phyloP scores from a whole-genome alignment of 2,329 filamentous ascomycete species.

The Bisporella sp. region DNA sequence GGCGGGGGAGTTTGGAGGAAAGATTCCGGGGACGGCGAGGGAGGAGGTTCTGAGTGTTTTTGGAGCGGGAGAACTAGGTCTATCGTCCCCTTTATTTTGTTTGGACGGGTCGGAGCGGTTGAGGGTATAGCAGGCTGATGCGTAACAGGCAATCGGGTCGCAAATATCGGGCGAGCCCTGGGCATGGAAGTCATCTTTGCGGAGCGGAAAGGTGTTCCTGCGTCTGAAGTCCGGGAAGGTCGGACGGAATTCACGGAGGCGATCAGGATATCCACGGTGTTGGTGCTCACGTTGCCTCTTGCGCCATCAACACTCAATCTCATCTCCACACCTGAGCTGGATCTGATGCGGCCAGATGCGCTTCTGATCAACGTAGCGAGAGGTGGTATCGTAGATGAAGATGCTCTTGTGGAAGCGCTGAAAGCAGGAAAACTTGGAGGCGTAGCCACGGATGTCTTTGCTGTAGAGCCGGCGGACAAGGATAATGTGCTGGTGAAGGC shows the following conservation, averaged over 20 bases:
- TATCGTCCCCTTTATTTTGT: not conserved
- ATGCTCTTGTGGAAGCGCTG: not conserved
- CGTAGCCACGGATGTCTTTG: not conserved
- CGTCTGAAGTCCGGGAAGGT: conserved; percentile 5
- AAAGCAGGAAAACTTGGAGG: not conserved
- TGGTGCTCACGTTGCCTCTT: conserved; percentile 19
- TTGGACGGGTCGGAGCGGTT: not conserved
- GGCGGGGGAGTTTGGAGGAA: conserved; percentile 17
- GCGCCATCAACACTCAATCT: conserved; percentile 17
- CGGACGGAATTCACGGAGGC: conserved; percentile 13
- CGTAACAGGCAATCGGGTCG: conserved; percentile 13
- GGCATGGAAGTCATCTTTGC: conserved; percentile 18
- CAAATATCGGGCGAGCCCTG: conserved; percentile 14
- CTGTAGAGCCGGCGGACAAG: conserved; percentile 31
- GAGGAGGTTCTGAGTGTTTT: conserved; percentile 23
- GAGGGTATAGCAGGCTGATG: not conserved
- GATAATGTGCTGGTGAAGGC: conserved; percentile 14
- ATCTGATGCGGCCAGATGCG: conserved; percentile 14
- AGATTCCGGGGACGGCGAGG: conserved; percentile 15
- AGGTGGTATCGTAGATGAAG: not conserved
- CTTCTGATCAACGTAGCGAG: conserved; percentile 1
- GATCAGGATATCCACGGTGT: conserved; percentile 11
- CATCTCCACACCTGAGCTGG: conserved; percentile 19
- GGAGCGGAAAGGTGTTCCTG: conserved; percentile 11
- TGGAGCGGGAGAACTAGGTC: conserved; percentile 22